Evolutionary conservation across 768 basidiomycete species (phyloP), one percentile per base, ranked within the genome.

Genomic region (Auriscalpium orientale): DNA sequence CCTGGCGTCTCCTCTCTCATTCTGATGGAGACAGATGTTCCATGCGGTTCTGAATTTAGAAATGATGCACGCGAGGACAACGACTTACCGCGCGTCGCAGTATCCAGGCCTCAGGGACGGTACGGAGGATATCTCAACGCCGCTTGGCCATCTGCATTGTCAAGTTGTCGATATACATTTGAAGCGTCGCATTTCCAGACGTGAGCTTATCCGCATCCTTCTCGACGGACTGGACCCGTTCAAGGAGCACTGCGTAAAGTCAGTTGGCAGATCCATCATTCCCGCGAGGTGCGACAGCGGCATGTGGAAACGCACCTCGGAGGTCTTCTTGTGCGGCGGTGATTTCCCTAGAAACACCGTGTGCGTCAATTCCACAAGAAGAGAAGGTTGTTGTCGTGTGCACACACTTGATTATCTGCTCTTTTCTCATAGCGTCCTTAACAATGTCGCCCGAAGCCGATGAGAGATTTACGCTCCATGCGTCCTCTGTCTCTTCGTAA

Each of bases 151-250:
- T 89, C 69, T 93, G 91, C 64, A 89, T 77, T 0, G 91, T 92
- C 63, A 93, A 67, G 63, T 93, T 93, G 66, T 93, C 89, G 65
- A 91, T 91, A 65, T 93, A 93, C 83, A 85, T 87, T 66, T 93
- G 90, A 54, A 93, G 72, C 7, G 85, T 91, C 55, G 84, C 83
- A 60, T 93, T 93, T 50, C 85, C 87, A 4, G 89, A 87, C 1
- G 76, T 71, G 20, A 93, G 75, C 68, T 88, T 91, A 58, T 91
- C 87, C n/a, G 89, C 79, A 60, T 93, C 91, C 56, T 75, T 76
- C 70, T 92, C 87, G 9, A 87, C 83, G 33, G 73, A 71, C 59
- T 87, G 81, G 3, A 86, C 84, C 58, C 87, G 82, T 15, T 74
- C 73, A 35, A 89, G 66, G 59, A 92, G 75, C 53, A 82, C 91